Percentiles rank a stretch among this genome's conserved stretches.
Conservation (phyloP, 73 alveolate species). For the Tetrahymena malaccensis region DNA sequence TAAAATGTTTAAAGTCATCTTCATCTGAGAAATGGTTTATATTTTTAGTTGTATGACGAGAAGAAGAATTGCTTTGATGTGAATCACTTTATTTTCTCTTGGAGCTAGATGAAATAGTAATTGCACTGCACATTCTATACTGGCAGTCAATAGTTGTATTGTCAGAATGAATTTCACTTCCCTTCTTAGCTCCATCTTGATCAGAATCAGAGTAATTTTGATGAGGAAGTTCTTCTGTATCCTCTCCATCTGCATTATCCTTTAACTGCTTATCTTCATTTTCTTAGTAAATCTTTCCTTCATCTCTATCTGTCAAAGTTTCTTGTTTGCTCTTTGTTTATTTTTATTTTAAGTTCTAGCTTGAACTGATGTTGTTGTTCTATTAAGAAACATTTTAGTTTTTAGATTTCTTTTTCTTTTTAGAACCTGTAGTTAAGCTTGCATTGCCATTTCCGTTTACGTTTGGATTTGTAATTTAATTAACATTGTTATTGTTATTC, state of each 20-base stretch:
- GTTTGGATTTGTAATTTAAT: not conserved
- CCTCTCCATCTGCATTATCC: not conserved
- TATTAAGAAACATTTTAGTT: not conserved
- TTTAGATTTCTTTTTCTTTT: not conserved
- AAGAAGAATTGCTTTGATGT: not conserved
- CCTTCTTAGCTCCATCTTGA: not conserved
- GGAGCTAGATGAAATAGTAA: not conserved
- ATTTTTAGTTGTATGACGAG: not conserved
- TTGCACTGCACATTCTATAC: not conserved
- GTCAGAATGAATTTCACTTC: not conserved
- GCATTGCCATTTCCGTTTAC: not conserved
- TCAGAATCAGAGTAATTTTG: not conserved
- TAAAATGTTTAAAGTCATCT: not conserved
- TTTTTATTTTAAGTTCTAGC: not conserved
- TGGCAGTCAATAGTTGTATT: not conserved
- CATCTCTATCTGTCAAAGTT: not conserved
- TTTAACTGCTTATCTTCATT: not conserved
- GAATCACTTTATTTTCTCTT: not conserved
- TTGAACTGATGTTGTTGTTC: not conserved
- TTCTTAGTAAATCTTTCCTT: not conserved
- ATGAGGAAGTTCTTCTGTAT: not conserved
- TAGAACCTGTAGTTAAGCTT: not conserved
- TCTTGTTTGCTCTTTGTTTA: not conserved
- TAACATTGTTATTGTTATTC: not conserved
- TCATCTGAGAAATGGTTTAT: not conserved